A percentile compares a stretch with the other conserved stretches of the same genome.
Conservation (phyloP, 2,329 filamentous ascomycete genomes). For the Talaromyces sp. region DNA sequence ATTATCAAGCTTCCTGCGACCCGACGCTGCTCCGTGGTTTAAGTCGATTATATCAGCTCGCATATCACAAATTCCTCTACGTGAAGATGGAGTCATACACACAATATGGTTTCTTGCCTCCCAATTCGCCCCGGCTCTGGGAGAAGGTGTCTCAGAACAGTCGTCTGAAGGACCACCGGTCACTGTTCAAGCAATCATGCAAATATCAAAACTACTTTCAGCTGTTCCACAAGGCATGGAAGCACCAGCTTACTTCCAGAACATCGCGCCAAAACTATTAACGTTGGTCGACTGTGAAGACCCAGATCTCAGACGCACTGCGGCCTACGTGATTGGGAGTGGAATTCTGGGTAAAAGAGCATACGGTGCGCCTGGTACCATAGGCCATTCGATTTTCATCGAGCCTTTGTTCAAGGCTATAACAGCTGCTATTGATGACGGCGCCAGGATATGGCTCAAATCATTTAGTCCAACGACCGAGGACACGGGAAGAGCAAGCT, state of each 20-base stretch:
- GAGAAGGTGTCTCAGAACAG: slow-evolving; percentile 25
- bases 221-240: slow-evolving; percentile 37
- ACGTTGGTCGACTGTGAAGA: slow-evolving; percentile 36
- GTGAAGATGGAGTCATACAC: slow-evolving; percentile 36
- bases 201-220: slow-evolving; percentile 37
- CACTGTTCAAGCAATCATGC: slow-evolving; percentile 41
- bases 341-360: slow-evolving; percentile 38
- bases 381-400: slow-evolving; percentile 38
- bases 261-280: slow-evolving; percentile 37
- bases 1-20: slow-evolving; percentile 33
- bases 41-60: slow-evolving; percentile 31
- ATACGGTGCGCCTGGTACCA: slow-evolving; percentile 34
- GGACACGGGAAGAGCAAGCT: not conserved
- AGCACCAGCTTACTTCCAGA: slow-evolving; percentile 29
- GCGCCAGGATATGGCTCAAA: slow-evolving; percentile 24
- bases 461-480: slow-evolving; percentile 15
- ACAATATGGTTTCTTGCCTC: slow-evolving; percentile 39
- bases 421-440: slow-evolving; percentile 24
- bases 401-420: slow-evolving; percentile 36
- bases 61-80: slow-evolving; percentile 36
- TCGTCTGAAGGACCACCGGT: slow-evolving; percentile 32
- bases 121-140: slow-evolving; percentile 36
- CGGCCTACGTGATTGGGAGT: slow-evolving; percentile 38
- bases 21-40: slow-evolving; percentile 34
- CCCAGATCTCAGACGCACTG: slow-evolving; percentile 35